Conservation (phyloP, 1,139 yeast genomes). For the Suhomyces panamericanus region DNA sequence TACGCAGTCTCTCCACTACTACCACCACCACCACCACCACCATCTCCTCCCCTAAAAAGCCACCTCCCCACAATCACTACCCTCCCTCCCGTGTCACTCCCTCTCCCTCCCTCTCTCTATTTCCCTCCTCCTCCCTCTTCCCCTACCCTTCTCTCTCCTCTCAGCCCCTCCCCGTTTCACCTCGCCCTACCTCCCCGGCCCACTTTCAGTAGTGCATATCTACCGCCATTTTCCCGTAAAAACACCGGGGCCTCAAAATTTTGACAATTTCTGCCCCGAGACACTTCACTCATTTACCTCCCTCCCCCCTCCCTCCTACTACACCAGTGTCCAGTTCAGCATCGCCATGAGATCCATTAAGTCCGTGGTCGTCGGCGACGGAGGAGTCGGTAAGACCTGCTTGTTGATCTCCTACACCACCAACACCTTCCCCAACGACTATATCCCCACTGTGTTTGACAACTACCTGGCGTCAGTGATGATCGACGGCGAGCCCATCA, state of each 20-base stretch:
- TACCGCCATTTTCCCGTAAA: constrained; percentile 3
- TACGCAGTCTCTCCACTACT: too few relatives aligned
- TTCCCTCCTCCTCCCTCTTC: neutral
- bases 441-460: constrained; percentile 73
- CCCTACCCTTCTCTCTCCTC: neutral
- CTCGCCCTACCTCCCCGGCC: neutral
- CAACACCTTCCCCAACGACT: constrained; percentile 83
- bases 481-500: constrained; percentile 78
- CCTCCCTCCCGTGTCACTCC: neutral
- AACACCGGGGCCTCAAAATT: constrained; percentile 1
- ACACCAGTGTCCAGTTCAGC: neutral
- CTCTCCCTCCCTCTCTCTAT: neutral
- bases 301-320: neutral
- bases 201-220: constrained; percentile 5
- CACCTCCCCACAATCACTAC: neutral
- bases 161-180: neutral
- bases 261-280: constrained; percentile 4
- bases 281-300: neutral
- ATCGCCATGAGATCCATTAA: constrained; percentile 78
- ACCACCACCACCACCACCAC: too few relatives aligned
- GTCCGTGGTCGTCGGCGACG: constrained; percentile 96
- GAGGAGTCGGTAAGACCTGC: constrained; percentile 95
- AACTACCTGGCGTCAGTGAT: constrained; percentile 69
- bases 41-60: too few relatives aligned
- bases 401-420: constrained; percentile 87